Base-by-base conservation (phyloP, 228 moss, liverwort and hornwort genomes). In the Sphagnum fallax region DNA sequence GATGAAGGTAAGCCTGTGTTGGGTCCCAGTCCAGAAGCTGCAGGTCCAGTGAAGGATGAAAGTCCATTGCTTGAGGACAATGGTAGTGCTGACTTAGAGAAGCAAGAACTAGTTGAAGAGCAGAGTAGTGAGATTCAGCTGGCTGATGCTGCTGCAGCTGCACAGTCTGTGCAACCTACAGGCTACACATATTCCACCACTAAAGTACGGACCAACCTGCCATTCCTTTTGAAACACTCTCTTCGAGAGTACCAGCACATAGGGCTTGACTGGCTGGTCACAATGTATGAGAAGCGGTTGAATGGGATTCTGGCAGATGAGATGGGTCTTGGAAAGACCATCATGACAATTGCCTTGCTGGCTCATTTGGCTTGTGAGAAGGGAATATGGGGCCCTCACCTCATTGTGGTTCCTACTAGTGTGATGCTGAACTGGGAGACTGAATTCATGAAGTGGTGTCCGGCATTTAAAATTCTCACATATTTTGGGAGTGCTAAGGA, bases 391-490 rank as follows among this genome's bases (percentile, higher is more conserved):
- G 97, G 97, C 51, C 97, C 97, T 15, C 97, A 97, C 66, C 82
- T 97, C 76, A 93, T 97, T 75, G 97, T 97, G 60, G 97, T 97
- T 0, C 97, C 97, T 16, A 97, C 97, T 53, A 91, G 91, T 77
- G 97, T 97, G 59, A 97, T 97, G 97, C 67, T 97, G 70, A 97
- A 97, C 55, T 97, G 97, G 97, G 97, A 97, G 81, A 97, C 97
- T 72, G 97, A 97, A 78, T 97, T 97, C 65, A 97, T 97, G 97
- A 97, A 97, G 78, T 97, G 97, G 97, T 97, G 93, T 70, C 97
- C 97, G 64, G 97, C 97, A 5, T 97, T 97, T 80, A 97, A 97
- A 82, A 91, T 97, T 69, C 70, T 97, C 83, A 97, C 97, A 53
- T 97, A 97, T 73, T 97, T 97, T 75, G 97, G 97, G 50, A 97